Base-by-base conservation (phyloP, 2,329 filamentous ascomycete genomes). In the Reticulascus tulasneorum region DNA sequence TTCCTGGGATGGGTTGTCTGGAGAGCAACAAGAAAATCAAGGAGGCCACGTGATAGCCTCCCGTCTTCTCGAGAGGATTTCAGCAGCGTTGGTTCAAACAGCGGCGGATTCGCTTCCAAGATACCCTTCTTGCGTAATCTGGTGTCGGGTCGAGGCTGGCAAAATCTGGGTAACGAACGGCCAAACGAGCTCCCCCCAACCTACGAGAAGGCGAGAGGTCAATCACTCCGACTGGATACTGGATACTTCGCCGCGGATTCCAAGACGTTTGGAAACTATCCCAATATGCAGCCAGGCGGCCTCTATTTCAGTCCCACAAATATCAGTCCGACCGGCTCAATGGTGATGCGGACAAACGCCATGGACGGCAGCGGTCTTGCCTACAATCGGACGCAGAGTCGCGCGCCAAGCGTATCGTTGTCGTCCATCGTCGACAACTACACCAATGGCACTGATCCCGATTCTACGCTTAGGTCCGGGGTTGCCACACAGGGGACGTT, bases 1-100 rank as follows among this genome's bases (percentile, higher is more conserved):
- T 66, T 70, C 40, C 38, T 72, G 17, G 47, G 48, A 7, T 74
- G 67, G 67, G 53, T 72, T 17, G 49, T 65, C 6, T 71, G 63
- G 55, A 66, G 59, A 16, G 52, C 54, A 32, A 58, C 28, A 57
- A 57, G 37, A 63, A 57, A 44, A 50, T 55, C 7, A 60, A 51
- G 33, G 47, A 47, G 20, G 39, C 41, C 9, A 46, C 46, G 33
- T 42, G 36, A 19, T n/a, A n/a, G n/a, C n/a, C n/a, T n/a, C n/a
- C n/a, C n/a, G n/a, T n/a, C n/a, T n/a, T n/a, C n/a, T n/a, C n/a
- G n/a, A n/a, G n/a, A n/a, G n/a, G n/a, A n/a, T n/a, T n/a, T n/a
- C n/a, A n/a, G n/a, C n/a, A n/a, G n/a, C n/a, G n/a, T n/a, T n/a
- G n/a, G n/a, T n/a, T n/a, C n/a, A n/a, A n/a, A 52, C 15, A 40